A percentile compares a stretch with the other conserved stretches of the same genome.
These are phyloP conservation scores for Pisolithus microcarpus DNA, from an alignment of 768 basidiomycete species.

Conservation along the genomic window DNA sequence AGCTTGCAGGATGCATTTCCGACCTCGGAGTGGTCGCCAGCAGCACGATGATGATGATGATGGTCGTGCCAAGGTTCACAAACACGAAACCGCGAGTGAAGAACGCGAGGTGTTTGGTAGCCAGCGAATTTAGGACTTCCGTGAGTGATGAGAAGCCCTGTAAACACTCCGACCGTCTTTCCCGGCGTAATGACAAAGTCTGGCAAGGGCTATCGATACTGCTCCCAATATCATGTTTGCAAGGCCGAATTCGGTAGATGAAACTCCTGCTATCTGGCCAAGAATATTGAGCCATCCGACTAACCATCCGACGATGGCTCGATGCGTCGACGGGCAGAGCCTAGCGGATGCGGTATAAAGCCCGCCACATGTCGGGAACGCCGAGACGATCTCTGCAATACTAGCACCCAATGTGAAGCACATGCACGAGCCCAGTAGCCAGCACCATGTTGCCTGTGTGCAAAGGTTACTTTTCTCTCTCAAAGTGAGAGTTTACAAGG, in stretches of 20 bases:
- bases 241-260: conserved; percentile 80
- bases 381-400: conserved; percentile 73
- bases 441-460: conserved; percentile 57
- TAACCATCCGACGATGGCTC: conserved; percentile 67
- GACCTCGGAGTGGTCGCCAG: conserved; percentile 63
- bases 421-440: conserved; percentile 66
- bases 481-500: not conserved
- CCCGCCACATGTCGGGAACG: conserved; percentile 69
- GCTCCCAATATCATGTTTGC: conserved; percentile 78
- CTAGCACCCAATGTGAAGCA: conserved; percentile 68
- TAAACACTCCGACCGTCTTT: conserved; percentile 73
- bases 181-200: conserved; percentile 30
- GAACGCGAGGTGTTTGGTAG: conserved; percentile 66
- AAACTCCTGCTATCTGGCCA: conserved; percentile 78
- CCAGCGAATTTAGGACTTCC: conserved; percentile 63
- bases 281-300: conserved; percentile 83
- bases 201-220: conserved; percentile 25
- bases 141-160: conserved; percentile 68
- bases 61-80: conserved; percentile 75
- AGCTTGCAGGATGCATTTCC: conserved; percentile 75
- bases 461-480: not conserved
- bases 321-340: conserved; percentile 53
- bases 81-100: conserved; percentile 78
- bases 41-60: conserved; percentile 80
- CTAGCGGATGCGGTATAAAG: conserved; percentile 75